Conservation (phyloP, 495 filamentous ascomycete species). For the Saxophila tyrrhenica region DNA sequence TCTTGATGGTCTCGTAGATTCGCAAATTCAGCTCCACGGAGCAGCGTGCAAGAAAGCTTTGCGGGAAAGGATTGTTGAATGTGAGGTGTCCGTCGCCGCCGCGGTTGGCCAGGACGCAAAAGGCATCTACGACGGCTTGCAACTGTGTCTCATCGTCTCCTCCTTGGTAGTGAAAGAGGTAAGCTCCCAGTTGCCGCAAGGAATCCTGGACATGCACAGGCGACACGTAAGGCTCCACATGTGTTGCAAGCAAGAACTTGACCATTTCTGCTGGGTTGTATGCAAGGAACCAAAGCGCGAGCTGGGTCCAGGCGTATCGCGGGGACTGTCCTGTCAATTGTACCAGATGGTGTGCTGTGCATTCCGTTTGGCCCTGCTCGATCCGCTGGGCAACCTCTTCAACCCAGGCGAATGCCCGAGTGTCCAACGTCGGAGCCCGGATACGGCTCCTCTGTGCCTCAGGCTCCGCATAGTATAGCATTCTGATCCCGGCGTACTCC, state of each 20-base stretch:
- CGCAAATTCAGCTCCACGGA: conserved; percentile 2
- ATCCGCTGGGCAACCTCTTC: background rate
- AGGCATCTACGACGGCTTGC: background rate
- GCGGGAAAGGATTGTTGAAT: conserved; percentile 1
- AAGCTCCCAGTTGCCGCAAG: background rate
- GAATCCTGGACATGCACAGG: conserved; percentile 6
- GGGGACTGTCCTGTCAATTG: background rate
- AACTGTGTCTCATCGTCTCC: background rate
- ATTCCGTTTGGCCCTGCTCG: background rate
- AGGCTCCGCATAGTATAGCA: background rate
- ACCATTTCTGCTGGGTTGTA: conserved; percentile 3
- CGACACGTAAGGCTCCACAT: background rate
- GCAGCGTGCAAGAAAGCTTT: conserved; percentile 1
- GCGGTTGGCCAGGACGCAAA: conserved; percentile 7
- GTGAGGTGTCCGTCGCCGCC: background rate
- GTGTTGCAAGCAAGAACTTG: conserved; percentile 10
- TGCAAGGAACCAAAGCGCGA: conserved; percentile 10
- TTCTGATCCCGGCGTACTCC: background rate
- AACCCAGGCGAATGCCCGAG: background rate
- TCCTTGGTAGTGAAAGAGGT: background rate
- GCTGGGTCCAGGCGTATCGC: conserved; percentile 6
- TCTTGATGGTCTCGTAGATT: conserved; percentile 10
- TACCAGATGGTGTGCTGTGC: background rate
- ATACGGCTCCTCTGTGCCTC: background rate
- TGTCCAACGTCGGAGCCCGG: background rate